These are phyloP conservation scores for Gomphus bonarii DNA, from an alignment of 1,284 basidiomycete genomes.

Conservation along the genomic window DNA sequence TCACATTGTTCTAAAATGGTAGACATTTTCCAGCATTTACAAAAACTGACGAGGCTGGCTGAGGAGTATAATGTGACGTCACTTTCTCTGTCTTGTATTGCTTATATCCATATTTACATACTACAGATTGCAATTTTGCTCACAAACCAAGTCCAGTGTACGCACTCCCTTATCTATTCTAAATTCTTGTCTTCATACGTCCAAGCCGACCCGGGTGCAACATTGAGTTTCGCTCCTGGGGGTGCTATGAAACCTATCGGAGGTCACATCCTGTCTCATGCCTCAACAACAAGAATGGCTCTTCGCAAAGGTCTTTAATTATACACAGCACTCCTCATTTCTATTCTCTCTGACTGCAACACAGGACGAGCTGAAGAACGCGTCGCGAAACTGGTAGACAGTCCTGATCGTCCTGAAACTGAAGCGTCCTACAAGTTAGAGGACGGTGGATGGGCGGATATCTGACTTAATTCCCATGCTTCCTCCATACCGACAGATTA, in stretches of 20 bases:
- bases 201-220: constrained; percentile 83
- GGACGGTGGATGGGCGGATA: constrained; percentile 77
- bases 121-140: constrained; percentile 75
- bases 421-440: constrained; percentile 88
- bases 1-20: not conserved
- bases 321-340: constrained; percentile 18
- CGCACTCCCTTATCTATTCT: not conserved
- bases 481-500: not conserved
- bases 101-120: constrained; percentile 18
- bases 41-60: constrained; percentile 81
- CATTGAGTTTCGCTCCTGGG: constrained; percentile 89
- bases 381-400: constrained; percentile 91
- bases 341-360: not conserved
- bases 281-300: constrained; percentile 76
- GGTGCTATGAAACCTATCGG: constrained; percentile 82
- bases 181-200: not conserved
- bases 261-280: constrained; percentile 80
- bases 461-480: constrained; percentile 28
- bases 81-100: not conserved
- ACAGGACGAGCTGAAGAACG: constrained; percentile 87
- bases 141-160: constrained; percentile 89
- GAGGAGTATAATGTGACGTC: constrained; percentile 75
- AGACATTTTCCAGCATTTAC: constrained; percentile 9
- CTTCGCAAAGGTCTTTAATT: constrained; percentile 67
- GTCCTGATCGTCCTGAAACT: constrained; percentile 84